Conservation (phyloP, 2,329 filamentous ascomycete genomes). For the Pestalotiopsis sp. region DNA sequence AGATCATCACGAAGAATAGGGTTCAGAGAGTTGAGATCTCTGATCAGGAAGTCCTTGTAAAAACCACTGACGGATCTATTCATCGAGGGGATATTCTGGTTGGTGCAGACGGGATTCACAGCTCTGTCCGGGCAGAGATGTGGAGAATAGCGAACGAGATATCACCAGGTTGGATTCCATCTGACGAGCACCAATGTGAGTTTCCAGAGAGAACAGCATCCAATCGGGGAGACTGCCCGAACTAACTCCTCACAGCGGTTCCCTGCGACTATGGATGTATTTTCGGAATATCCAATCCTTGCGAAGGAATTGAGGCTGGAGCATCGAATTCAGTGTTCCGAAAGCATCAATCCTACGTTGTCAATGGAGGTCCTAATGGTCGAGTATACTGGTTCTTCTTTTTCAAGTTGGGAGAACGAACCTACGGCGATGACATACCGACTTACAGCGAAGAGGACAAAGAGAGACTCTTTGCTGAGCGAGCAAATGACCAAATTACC, state of each 20-base stretch:
- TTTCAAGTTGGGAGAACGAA: neutral
- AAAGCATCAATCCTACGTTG: neutral
- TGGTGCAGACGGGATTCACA: slow-evolving; percentile 21
- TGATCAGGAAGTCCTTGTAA: slow-evolving; percentile 13
- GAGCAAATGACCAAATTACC: neutral
- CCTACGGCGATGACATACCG: slow-evolving; percentile 5
- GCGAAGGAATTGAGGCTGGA: neutral
- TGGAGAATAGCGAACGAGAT: slow-evolving; percentile 12
- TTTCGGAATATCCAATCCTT: neutral
- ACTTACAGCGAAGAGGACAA: slow-evolving; percentile 5
- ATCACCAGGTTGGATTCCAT: neutral
- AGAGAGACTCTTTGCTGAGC: neutral
- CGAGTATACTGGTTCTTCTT: neutral
- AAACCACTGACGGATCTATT: slow-evolving; percentile 6
- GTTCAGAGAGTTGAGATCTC: slow-evolving; percentile 18
- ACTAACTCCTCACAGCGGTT: neutral
- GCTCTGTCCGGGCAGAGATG: slow-evolving; percentile 14
- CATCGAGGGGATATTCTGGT: slow-evolving; percentile 19
- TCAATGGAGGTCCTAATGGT: neutral
- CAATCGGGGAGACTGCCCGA: neutral
- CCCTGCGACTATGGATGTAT: slow-evolving; percentile 1
- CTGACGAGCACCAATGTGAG: neutral
- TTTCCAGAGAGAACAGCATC: neutral
- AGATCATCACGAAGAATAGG: slow-evolving; percentile 26
- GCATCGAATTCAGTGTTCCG: neutral